Conservation (phyloP, 495 filamentous ascomycete species). For the Neurospora terricola region DNA sequence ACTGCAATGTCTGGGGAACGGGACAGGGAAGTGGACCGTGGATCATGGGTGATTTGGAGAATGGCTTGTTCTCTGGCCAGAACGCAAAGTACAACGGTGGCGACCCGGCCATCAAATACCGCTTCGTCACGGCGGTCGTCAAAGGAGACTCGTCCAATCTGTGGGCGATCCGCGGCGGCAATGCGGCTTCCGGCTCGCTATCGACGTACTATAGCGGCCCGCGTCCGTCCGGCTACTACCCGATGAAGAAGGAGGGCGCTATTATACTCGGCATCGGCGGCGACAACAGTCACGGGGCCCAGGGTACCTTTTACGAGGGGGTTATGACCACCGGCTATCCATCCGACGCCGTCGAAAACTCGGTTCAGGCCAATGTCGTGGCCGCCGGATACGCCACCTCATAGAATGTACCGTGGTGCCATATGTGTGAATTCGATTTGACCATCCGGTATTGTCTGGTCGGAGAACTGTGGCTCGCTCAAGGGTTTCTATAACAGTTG, state of each 20-base stretch:
- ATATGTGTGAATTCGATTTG: no score
- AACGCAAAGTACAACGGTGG: slow-evolving; percentile 28
- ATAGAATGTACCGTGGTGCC: neutral
- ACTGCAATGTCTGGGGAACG: slow-evolving; percentile 37
- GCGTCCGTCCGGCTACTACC: neutral
- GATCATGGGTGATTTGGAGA: slow-evolving; percentile 54
- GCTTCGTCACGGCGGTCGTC: slow-evolving; percentile 43
- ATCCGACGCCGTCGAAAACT: slow-evolving; percentile 31
- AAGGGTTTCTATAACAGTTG: neutral
- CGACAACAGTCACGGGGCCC: slow-evolving; percentile 15
- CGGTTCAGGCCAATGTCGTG: slow-evolving; percentile 49
- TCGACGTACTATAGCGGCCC: slow-evolving; percentile 49
- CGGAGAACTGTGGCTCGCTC: neutral
- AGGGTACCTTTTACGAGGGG: neutral
- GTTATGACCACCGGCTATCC: neutral
- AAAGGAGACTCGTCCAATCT: slow-evolving; percentile 38
- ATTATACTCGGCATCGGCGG: slow-evolving; percentile 15
- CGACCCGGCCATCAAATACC: slow-evolving; percentile 37
- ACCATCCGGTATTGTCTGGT: neutral
- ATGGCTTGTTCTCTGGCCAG: neutral
- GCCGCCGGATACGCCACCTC: slow-evolving; percentile 10
- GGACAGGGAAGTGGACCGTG: slow-evolving; percentile 46
- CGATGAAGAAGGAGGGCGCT: neutral
- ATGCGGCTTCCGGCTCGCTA: slow-evolving; percentile 42
- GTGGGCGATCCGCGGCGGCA: slow-evolving; percentile 46